Base-by-base conservation (phyloP, 2,329 filamentous ascomycete species). In the Colletotrichum graminicola region DNA sequence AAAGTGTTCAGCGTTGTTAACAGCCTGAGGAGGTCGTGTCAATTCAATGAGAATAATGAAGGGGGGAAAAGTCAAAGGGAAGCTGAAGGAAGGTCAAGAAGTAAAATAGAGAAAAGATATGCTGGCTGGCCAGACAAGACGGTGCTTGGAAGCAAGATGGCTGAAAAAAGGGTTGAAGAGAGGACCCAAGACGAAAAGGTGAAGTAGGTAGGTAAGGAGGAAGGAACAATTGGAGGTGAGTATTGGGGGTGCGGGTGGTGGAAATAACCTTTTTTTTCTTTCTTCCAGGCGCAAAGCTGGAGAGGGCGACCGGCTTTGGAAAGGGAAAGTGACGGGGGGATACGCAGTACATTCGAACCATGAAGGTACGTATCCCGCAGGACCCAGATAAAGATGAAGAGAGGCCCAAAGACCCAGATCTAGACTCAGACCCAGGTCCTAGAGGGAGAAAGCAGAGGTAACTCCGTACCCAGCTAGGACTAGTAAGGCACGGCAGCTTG, bases 241-340 rank as follows among this genome's bases (percentile, higher is more conserved):
- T 60, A 54, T 72, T 67, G 69, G 73, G 72, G 67, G 73, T 74
- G 74, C 59, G 65, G 65, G 67, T 75, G 75, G 77, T 74, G 76
- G 75, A 77, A 81, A 78, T 77, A 80, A 81, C 79, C 79, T 81
- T 81, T 71, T 67, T 70, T 62, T 80, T 76, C 77, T 81, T 71
- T 71, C 62, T 62, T 80, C 76, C 77, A 80, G 77, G 78, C 77
- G 75, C 75, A 36, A 80, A 81, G 78, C 79, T 80, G 79, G 78
- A 76, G 76, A 78, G 78, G 80, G 74, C 78, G 78, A 77, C 79
- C 79, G 80, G 77, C 78, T 79, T 67, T 73, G 75, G 75, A 75
- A 62, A 71, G 74, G 75, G 73, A 74, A 73, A 75, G 77, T 75
- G 60, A 62, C 47, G 49, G 45, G 56, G 55, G 45, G 45, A 32